Evolutionary conservation across 306 rosid genomes (phyloP).

Genomic region (Clitoria ternatea): DNA sequence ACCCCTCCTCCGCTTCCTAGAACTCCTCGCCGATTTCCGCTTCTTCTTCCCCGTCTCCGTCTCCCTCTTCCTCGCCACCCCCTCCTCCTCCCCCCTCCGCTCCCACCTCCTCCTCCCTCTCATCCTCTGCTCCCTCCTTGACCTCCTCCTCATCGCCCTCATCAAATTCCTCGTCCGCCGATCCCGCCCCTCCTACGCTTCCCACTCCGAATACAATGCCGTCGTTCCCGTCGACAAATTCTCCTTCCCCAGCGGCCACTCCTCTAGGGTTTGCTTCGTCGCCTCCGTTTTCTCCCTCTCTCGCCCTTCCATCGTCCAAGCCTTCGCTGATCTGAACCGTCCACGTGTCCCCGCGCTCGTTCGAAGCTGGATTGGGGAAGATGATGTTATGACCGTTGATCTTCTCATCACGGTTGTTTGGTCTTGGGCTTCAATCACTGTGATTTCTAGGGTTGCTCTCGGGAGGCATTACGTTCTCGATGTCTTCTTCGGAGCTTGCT

Average conservation of each 20-base stretch:
- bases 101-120: constrained; percentile 46
- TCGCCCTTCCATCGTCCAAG: not conserved
- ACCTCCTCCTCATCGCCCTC: constrained; percentile 51
- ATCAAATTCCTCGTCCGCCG: constrained; percentile 54
- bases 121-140: constrained; percentile 60
- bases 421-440: constrained; percentile 53
- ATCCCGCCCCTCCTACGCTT: constrained; percentile 62
- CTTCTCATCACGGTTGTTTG: constrained; percentile 29
- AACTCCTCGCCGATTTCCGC: constrained; percentile 66
- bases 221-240: constrained; percentile 60
- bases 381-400: constrained; percentile 22
- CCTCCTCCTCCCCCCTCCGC: constrained; percentile 32
- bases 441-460: constrained; percentile 55
- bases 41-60: constrained; percentile 55
- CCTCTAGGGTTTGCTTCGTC: constrained; percentile 66
- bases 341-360: constrained; percentile 12
- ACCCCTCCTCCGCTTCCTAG: constrained; percentile 43
- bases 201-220: constrained; percentile 39
- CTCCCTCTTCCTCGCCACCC: constrained; percentile 40
- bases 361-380: constrained; percentile 25
- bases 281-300: constrained; percentile 55
- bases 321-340: constrained; percentile 12
- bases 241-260: constrained; percentile 77
- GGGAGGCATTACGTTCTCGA: constrained; percentile 69
- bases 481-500: constrained; percentile 40